Evolutionary conservation across 2,329 filamentous ascomycete genomes (phyloP), one percentile per base, ranked within the genome.

Genomic region (Penicillium janthinellum): DNA sequence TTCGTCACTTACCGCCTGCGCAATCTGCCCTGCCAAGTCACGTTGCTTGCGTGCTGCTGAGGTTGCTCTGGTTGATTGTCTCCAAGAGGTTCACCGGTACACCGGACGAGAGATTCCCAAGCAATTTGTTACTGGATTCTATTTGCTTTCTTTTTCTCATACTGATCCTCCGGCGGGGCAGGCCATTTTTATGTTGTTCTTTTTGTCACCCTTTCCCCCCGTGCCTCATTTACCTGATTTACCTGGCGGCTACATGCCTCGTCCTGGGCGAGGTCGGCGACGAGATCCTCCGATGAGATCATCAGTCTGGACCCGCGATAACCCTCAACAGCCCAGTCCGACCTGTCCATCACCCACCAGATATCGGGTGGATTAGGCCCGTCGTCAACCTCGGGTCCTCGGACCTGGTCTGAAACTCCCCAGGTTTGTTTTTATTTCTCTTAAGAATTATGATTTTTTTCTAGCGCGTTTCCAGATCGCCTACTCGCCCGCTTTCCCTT

Each of bases 11-110:
- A 41, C 50, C 39, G 50, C 37, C 50, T 39, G 57, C 62, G 66
- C 60, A 52, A 58, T 51, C 51, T 57, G 42, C 20, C 39, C 38
- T 39, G 38, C 38, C 39, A 42, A 42, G 42, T 45, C 42, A 45
- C 42, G 42, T 45, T 45, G 22, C 22, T 47, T 6, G 28, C 44
- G 1, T 28, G 22, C 7, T 47, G 7, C 5, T 31, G 28, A 7
- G 28, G 28, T 31, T 31, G 28, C 28, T 31, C 1, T 31, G 28
- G 28, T 31, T 31, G 28, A 31, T 31, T 6, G 35, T 15, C 50
- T 58, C 37, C 57, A 47, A 59, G 53, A 50, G 60, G 60, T 64
- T 70, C 67, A 70, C 67, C 67, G 67, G 67, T 53, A 67, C 67
- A 69, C 67, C 67, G 67, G 60, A 52, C 39, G 34, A 12, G 10